Evolutionary conservation across 345 rosid species (phyloP).

Genomic region (Syzygium oleosum): DNA sequence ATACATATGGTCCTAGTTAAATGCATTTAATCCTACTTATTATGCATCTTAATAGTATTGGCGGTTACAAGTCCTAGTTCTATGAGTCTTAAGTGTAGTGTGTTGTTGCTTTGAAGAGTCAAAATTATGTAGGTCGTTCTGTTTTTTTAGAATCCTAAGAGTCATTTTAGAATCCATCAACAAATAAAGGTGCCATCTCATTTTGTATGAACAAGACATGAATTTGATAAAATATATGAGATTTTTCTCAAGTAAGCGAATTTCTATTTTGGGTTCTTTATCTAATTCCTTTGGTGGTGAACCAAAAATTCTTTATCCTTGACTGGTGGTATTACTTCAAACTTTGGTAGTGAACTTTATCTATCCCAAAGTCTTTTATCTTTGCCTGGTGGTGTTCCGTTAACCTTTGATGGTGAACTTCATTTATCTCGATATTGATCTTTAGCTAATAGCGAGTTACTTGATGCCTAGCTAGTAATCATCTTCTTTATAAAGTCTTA

Average conservation of each 20-base stretch:
- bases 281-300: not conserved
- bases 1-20: not conserved
- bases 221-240: not conserved
- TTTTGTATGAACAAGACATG: not conserved
- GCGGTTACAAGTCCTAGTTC: not conserved
- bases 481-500: not conserved
- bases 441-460: not conserved
- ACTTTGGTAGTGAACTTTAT: too few relatives aligned
- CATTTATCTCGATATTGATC: not conserved
- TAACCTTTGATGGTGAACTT: not conserved
- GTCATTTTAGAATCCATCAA: not conserved
- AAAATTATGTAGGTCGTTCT: not conserved
- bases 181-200: not conserved
- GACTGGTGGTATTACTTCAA: rapidly evolving
- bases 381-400: not conserved
- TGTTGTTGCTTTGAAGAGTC: not conserved
- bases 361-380: not conserved
- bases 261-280: not conserved
- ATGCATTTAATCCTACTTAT: not conserved
- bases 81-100: not conserved
- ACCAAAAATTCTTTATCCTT: not conserved
- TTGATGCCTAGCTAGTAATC: not conserved
- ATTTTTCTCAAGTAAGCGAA: not conserved
- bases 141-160: not conserved
- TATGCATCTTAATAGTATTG: not conserved